Percentiles rank a stretch among this genome's conserved stretches.
These are phyloP conservation scores for Ustilago curta DNA, from an alignment of 1,284 basidiomycete genomes.

Conservation along the genomic window DNA sequence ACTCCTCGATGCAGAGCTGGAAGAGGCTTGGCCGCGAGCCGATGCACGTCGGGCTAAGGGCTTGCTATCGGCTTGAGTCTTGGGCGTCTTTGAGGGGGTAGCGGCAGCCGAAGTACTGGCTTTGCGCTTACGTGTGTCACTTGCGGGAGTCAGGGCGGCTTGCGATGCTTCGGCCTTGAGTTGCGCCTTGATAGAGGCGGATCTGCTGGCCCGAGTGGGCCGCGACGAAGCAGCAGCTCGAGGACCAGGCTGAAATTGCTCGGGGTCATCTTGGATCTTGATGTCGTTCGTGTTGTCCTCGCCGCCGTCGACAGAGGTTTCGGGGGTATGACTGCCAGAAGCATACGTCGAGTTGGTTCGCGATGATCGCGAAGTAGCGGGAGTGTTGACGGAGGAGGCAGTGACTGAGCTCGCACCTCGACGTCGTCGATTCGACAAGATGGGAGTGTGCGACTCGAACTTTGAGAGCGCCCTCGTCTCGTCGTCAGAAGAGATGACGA, in stretches of 20 bases:
- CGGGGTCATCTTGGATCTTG: background rate
- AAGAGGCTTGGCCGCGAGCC: conserved; percentile 11
- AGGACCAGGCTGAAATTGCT: conserved; percentile 9
- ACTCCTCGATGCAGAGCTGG: conserved; percentile 10
- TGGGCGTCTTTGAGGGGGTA: conserved; percentile 7
- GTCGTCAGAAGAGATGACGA: conserved; percentile 38
- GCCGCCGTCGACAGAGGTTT: conserved; percentile 44
- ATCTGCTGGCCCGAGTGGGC: conserved; percentile 14
- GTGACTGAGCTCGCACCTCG: conserved; percentile 25
- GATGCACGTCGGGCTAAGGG: conserved; percentile 2
- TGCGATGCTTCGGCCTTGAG: conserved; percentile 5
- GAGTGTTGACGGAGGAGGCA: conserved; percentile 30
- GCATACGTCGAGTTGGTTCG: conserved; percentile 35
- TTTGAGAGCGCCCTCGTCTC: conserved; percentile 2
- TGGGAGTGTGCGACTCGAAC: conserved; percentile 5
- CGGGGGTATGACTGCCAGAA: conserved; percentile 52
- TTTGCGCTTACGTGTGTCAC: conserved; percentile 31
- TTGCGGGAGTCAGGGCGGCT: background rate
- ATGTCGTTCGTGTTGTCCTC: conserved; percentile 22
- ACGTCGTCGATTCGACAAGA: conserved; percentile 11
- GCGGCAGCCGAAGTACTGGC: background rate
- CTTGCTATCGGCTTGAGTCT: conserved; percentile 13
- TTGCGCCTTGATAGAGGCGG: conserved; percentile 22
- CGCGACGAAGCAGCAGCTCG: conserved; percentile 5
- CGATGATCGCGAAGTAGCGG: conserved; percentile 35